Evolutionary conservation across 768 basidiomycete genomes (phyloP).

Genomic region (Boletus insuetus): DNA sequence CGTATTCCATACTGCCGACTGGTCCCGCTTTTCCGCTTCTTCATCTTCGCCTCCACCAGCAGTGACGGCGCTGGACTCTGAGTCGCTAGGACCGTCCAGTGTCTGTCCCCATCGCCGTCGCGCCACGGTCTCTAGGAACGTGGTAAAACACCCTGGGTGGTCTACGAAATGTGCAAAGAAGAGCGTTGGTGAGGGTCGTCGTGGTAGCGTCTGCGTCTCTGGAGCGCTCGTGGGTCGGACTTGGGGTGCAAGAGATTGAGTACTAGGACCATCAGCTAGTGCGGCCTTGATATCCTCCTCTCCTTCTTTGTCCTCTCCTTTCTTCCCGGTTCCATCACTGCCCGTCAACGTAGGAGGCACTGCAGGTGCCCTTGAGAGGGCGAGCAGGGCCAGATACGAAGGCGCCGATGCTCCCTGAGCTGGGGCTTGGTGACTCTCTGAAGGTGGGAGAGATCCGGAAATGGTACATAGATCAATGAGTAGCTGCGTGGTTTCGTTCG

Average conservation of each 20-base stretch:
- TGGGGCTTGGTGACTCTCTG: constrained; percentile 19
- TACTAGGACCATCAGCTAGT: constrained; percentile 27
- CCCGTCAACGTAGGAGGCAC: constrained; percentile 41
- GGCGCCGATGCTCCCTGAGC: constrained; percentile 35
- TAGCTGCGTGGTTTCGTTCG: constrained; percentile 85
- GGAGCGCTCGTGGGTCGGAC: constrained; percentile 3
- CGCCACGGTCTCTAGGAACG: constrained; percentile 88
- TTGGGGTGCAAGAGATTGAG: constrained; percentile 12
- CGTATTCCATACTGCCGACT: constrained; percentile 92
- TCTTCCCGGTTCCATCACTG: constrained; percentile 22
- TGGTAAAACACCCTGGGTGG: constrained; percentile 76
- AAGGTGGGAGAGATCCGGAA: constrained; percentile 43
- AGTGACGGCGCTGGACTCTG: constrained; percentile 8
- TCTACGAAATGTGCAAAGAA: constrained; percentile 97
- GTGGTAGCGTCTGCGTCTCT: constrained; percentile 34
- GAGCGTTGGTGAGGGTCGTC: constrained; percentile 73
- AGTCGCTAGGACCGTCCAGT: constrained; percentile 39
- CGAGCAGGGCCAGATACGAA: constrained; percentile 80
- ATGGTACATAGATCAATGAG: constrained; percentile 91
- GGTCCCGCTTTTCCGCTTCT: constrained; percentile 59
- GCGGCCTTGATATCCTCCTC: constrained; percentile 19
- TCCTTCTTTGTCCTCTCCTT: constrained; percentile 9
- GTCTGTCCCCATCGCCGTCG: constrained; percentile 75
- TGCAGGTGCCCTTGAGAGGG: constrained; percentile 57
- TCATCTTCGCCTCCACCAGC: constrained; percentile 38